Base-by-base conservation (phyloP, 441 rosid genomes). In the Euphorbia neoarborescens region DNA sequence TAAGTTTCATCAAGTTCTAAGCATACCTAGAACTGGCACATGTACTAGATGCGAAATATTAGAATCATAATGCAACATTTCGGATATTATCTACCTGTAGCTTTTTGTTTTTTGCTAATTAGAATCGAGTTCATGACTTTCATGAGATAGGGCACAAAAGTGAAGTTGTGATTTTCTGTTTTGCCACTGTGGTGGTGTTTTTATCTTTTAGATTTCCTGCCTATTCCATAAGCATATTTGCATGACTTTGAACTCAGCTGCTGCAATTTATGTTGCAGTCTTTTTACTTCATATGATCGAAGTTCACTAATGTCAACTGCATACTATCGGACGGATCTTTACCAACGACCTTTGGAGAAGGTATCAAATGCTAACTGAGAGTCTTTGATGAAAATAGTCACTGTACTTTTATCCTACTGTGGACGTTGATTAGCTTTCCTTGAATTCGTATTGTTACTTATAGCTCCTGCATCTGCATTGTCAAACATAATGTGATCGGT, bases 281-380 rank as follows among this genome's bases (percentile, higher is more conserved):
- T 91, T 48, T 91, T 94, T 75, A 82, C 81, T 81, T 90, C 93
- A 10, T 92, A 89, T 50, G 82, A 92, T 79, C 96, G 90, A 30
- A 88, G 73, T 77, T 67, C 69, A 71, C 80, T 94, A 78, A 87
- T 94, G 97, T 94, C 98, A 54, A 94, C 88, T 68, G 96, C 99
- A 51, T 94, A 82, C 75, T 84, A 87, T 81, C 86, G 92, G 40
- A 90, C 88, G 58, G 92, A 92, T 86, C 77, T 90, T 71, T 92
- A 86, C 79, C 86, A 86, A 46, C 87, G 84, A 59, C 63, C 11
- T 57, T 62, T 90, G 72, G 77, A 78, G n/a, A 77, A 85, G 94
- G 97, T 94, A 86, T 56, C 22, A 66, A 42, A 37, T 56, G 20
- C 35, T 14, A 27, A 68, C 46, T n/a, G 7, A 15, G 27, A 32